These are phyloP conservation scores for Xylariaceae sp. DNA, from an alignment of 2,329 filamentous ascomycete species.

Conservation along the genomic window DNA sequence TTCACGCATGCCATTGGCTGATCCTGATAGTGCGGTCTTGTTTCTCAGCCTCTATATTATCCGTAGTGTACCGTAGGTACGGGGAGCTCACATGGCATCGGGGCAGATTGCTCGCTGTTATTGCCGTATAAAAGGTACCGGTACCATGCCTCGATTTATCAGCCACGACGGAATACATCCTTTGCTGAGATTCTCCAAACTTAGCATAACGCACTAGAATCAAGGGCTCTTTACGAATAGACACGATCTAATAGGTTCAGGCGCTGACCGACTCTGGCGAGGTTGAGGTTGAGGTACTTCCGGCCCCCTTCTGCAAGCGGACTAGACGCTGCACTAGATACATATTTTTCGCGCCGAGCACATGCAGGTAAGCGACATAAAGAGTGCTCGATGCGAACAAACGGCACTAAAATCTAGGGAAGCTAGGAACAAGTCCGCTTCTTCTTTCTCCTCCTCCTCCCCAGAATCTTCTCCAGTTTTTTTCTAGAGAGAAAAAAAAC, in stretches of 20 bases:
- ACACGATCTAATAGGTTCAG: too few relatives aligned
- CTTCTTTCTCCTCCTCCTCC: neutral
- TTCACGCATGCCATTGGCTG: neutral
- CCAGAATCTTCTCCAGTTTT: neutral
- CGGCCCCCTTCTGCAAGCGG: neutral
- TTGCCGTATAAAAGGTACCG: too few relatives aligned
- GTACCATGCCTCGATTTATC: too few relatives aligned
- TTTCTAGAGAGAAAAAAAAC: neutral
- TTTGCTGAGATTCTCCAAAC: too few relatives aligned
- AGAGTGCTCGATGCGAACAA: neutral
- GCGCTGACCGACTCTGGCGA: neutral
- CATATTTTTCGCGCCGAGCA: neutral
- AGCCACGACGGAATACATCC: too few relatives aligned
- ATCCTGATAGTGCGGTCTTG: neutral
- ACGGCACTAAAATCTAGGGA: neutral
- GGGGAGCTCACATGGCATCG: neutral
- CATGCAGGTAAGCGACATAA: neutral
- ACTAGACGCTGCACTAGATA: neutral
- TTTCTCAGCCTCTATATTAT: neutral
- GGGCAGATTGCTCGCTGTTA: too few relatives aligned
- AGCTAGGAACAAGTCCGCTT: neutral
- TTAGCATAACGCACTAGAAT: too few relatives aligned
- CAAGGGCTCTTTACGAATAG: too few relatives aligned
- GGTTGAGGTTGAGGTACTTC: neutral
- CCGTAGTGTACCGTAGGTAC: too few relatives aligned